These are phyloP conservation scores for Cornus florida DNA, from an alignment of 148 eudicot species.

Conservation along the genomic window DNA sequence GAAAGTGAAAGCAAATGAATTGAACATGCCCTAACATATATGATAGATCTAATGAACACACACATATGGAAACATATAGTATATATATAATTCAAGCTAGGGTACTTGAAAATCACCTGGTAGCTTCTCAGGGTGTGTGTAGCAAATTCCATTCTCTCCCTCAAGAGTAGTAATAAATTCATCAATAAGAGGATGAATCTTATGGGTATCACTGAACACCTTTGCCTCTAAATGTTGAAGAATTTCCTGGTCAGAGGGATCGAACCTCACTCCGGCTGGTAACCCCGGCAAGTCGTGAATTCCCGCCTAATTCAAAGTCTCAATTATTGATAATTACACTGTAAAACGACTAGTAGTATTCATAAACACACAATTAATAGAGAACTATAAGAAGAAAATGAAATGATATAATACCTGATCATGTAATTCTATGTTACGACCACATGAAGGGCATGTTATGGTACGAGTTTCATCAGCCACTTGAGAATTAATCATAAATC, in stretches of 20 bases:
- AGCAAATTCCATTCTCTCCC: slow-evolving; percentile 88
- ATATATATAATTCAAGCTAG: neutral
- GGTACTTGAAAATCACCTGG: slow-evolving; percentile 46
- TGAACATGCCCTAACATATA: neutral
- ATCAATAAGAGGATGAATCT: slow-evolving; percentile 72
- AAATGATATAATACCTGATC: slow-evolving; percentile 38
- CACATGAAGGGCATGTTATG: slow-evolving; percentile 64
- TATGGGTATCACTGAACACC: slow-evolving; percentile 39
- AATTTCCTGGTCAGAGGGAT: slow-evolving; percentile 81
- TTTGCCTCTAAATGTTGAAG: slow-evolving; percentile 78
- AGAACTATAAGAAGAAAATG: neutral
- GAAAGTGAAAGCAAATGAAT: neutral
- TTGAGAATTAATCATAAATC: neutral
- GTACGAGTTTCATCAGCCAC: slow-evolving; percentile 17
- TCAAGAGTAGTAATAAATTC: slow-evolving; percentile 81
- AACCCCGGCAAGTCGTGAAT: slow-evolving; percentile 71
- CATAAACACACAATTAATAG: neutral
- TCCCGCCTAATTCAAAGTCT: slow-evolving; percentile 20
- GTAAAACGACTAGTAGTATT: neutral
- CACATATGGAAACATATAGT: neutral
- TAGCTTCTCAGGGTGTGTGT: slow-evolving; percentile 84
- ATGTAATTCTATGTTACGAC: slow-evolving; percentile 43
- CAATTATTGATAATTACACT: neutral
- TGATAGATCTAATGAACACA: neutral
- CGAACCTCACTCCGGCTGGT: slow-evolving; percentile 94